phyloP scores from a whole-genome alignment of 176 grass and related monocot species.

The bread wheat (Triticum aestivum) region DNA sequence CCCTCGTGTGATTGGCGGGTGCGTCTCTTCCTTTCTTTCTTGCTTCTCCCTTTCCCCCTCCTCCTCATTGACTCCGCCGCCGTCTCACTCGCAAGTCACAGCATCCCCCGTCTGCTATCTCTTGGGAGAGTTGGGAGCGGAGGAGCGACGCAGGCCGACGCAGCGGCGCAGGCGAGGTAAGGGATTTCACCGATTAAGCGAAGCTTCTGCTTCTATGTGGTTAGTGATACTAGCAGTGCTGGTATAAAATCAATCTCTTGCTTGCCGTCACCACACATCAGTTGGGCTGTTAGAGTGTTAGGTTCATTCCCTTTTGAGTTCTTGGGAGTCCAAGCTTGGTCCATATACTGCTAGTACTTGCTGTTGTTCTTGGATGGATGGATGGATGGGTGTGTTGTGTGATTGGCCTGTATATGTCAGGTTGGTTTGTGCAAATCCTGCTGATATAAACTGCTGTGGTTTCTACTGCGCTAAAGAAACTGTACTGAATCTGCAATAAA shows the following conservation, averaged over 20 bases:
- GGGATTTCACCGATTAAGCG: neutral
- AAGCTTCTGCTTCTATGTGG: neutral
- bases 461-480: too few species aligned
- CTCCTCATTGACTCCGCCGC: slow-evolving; percentile 20
- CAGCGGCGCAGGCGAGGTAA: neutral
- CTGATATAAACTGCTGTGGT: too few species aligned
- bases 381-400: neutral
- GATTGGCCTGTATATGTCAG: neutral
- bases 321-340: too few species aligned
- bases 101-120: neutral
- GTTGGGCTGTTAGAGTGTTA: too few species aligned
- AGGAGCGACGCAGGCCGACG: neutral
- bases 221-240: neutral
- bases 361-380: neutral
- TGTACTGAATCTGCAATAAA: neutral
- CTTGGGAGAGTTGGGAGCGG: neutral
- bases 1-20: slow-evolving; percentile 6
- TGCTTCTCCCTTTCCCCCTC: neutral
- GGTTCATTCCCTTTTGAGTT: too few species aligned
- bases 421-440: neutral
- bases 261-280: too few species aligned
- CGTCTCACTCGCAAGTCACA: neutral
- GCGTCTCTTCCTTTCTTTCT: neutral
- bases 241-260: neutral
- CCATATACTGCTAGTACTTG: neutral